Evolutionary conservation across 1,284 basidiomycete genomes (phyloP).

Genomic region (Omphalotus olearius): DNA sequence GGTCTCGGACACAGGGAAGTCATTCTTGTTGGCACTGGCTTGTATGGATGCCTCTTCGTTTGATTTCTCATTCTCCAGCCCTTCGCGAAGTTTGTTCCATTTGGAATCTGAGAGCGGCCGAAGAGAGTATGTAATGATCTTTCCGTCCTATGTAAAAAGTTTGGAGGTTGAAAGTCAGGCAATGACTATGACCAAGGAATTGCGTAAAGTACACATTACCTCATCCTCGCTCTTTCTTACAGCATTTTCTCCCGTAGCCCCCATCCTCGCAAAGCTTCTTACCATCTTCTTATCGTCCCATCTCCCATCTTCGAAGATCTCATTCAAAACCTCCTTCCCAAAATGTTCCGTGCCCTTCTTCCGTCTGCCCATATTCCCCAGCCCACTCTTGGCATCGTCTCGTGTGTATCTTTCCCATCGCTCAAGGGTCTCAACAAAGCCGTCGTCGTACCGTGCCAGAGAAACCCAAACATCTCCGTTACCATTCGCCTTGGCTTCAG

Average conservation of each 20-base stretch:
- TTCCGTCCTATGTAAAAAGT: constrained; percentile 29
- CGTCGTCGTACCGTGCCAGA: constrained; percentile 74
- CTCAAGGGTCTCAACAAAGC: constrained; percentile 57
- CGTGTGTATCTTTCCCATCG: constrained; percentile 54
- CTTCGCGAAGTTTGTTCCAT: constrained; percentile 39
- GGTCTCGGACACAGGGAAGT: constrained; percentile 34
- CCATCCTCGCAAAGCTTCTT: constrained; percentile 63
- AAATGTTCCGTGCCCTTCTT: constrained; percentile 32
- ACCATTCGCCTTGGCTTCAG: constrained; percentile 19
- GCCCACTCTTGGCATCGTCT: constrained; percentile 21
- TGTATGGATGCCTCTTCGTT: constrained; percentile 12
- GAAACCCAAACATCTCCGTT: constrained; percentile 63
- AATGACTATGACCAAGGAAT: not conserved
- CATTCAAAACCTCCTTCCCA: constrained; percentile 32
- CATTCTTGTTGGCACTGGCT: constrained; percentile 15
- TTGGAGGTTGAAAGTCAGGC: constrained; percentile 7
- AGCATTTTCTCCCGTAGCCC: constrained; percentile 28
- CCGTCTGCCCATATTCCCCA: constrained; percentile 34
- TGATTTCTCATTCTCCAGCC: constrained; percentile 23
- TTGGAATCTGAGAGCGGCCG: constrained; percentile 38
- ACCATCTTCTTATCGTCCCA: constrained; percentile 82
- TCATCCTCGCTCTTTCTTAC: constrained; percentile 30
- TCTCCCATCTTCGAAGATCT: constrained; percentile 45
- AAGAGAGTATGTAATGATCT: constrained; percentile 39
- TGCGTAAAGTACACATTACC: constrained; percentile 10